Evolutionary conservation across 345 rosid species (phyloP).

Genomic region (Hibiscus mutabilis): DNA sequence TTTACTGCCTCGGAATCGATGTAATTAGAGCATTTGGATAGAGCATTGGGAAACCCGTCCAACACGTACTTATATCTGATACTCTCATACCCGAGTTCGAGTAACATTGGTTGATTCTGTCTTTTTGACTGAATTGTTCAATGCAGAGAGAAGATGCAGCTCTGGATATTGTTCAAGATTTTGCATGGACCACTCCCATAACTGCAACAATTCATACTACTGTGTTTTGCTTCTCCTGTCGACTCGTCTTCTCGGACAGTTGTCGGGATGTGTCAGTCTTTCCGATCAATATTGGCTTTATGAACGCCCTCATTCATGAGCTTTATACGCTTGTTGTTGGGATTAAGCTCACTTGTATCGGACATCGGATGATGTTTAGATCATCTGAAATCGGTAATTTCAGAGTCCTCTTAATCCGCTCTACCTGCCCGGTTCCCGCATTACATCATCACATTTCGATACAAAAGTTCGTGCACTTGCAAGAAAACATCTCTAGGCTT

Average conservation of each 20-base stretch:
- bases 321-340: background rate
- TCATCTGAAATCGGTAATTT: slow-evolving; percentile 6
- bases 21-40: too few relatives aligned
- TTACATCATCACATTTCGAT: slow-evolving; percentile 81
- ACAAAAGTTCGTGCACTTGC: slow-evolving; percentile 93
- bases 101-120: background rate
- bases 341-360: background rate
- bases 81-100: background rate
- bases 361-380: background rate
- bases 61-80: background rate
- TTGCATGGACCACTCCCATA: slow-evolving; percentile 71
- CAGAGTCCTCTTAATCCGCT: slow-evolving; percentile 92
- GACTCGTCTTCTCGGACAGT: too few relatives aligned
- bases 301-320: background rate
- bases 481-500: slow-evolving; percentile 64
- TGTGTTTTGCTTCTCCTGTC: too few relatives aligned
- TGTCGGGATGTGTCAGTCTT: too few relatives aligned
- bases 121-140: slow-evolving; percentile 7
- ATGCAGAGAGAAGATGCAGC: slow-evolving; percentile 95
- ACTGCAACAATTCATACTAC: too few relatives aligned
- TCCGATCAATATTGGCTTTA: too few relatives aligned
- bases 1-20: too few relatives aligned
- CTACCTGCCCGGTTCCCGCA: slow-evolving; percentile 87
- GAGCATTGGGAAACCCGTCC: too few relatives aligned
- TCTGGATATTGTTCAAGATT: slow-evolving; percentile 88